phyloP scores from a whole-genome alignment of 108 stramenopile species.

The Nitzschia inconspicua region DNA sequence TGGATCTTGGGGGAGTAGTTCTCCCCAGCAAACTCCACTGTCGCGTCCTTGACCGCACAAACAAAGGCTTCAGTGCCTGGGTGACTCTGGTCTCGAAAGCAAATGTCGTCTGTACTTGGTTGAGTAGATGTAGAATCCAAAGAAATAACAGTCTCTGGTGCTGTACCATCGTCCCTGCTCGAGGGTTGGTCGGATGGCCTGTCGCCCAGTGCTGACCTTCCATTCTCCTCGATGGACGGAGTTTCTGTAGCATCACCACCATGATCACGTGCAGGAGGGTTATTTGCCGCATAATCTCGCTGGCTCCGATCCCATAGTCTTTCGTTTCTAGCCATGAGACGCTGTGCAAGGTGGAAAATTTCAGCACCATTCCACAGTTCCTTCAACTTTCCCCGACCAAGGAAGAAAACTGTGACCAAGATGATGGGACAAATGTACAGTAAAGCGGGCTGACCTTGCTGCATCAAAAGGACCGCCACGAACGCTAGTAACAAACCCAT shows the following conservation, averaged over 20 bases:
- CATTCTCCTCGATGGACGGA: too few relatives aligned
- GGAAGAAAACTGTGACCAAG: conserved; percentile 49
- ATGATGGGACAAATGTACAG: conserved; percentile 83
- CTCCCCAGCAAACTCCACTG: not conserved
- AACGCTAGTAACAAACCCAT: conserved; percentile 76
- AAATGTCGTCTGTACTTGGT: conserved; percentile 14
- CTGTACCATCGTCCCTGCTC: too few relatives aligned
- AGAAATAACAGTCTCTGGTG: not conserved
- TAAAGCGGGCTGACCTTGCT: conserved; percentile 83
- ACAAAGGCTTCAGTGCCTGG: conserved; percentile 12
- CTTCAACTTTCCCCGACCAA: conserved; percentile 51
- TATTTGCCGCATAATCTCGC: too few relatives aligned
- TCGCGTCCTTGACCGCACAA: not conserved
- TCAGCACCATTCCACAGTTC: conserved; percentile 65
- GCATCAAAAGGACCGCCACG: conserved; percentile 69
- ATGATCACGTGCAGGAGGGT: too few relatives aligned
- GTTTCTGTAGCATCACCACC: too few relatives aligned
- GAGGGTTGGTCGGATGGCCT: too few relatives aligned
- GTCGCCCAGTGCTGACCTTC: too few relatives aligned
- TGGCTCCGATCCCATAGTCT: conserved; percentile 21
- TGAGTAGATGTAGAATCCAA: too few relatives aligned
- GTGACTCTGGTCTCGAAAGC: conserved; percentile 11
- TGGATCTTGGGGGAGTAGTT: conserved; percentile 15
- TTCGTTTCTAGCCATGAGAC: conserved; percentile 17
- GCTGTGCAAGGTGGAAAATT: conserved; percentile 48